phyloP scores from a whole-genome alignment of 768 basidiomycete species.

The Naganishia friedmannii region DNA sequence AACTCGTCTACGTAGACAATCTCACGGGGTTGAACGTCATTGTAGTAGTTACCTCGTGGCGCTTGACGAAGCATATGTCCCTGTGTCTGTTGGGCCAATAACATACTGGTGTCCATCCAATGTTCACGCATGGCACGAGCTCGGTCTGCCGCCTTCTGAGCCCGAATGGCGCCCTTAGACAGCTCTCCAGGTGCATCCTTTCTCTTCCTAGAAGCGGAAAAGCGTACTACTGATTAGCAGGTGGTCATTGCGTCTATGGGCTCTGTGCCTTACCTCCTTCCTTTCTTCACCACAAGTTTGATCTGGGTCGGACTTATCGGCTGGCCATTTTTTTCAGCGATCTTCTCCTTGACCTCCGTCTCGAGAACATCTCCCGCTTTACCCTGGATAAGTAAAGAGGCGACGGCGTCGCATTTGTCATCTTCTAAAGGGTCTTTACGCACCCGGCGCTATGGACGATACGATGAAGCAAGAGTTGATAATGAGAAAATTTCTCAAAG shows the following conservation, averaged over 20 bases:
- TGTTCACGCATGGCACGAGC: conserved; percentile 47
- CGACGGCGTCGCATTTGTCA: conserved; percentile 52
- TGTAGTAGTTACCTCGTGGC: neutral
- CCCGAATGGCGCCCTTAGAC: conserved; percentile 50
- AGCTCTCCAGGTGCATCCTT: conserved; percentile 47
- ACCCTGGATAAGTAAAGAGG: conserved; percentile 48
- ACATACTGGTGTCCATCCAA: conserved; percentile 44
- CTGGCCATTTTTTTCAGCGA: conserved; percentile 34
- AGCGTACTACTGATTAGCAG: neutral
- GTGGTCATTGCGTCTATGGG: neutral
- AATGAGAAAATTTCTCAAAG: neutral
- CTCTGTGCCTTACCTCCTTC: conserved; percentile 36
- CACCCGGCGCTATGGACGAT: conserved; percentile 38
- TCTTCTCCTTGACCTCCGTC: conserved; percentile 46
- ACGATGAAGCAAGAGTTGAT: neutral
- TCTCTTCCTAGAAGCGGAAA: conserved; percentile 24
- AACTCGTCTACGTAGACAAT: conserved; percentile 17
- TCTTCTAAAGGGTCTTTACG: conserved; percentile 51
- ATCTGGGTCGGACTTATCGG: conserved; percentile 33
- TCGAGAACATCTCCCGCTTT: conserved; percentile 46
- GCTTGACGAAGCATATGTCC: conserved; percentile 7
- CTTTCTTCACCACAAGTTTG: conserved; percentile 30
- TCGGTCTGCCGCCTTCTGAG: conserved; percentile 44
- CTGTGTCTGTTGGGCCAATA: conserved; percentile 28
- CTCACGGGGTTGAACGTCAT: neutral